These are phyloP conservation scores for Phoma herbarum DNA, from an alignment of 2,329 filamentous ascomycete genomes.

Conservation along the genomic window DNA sequence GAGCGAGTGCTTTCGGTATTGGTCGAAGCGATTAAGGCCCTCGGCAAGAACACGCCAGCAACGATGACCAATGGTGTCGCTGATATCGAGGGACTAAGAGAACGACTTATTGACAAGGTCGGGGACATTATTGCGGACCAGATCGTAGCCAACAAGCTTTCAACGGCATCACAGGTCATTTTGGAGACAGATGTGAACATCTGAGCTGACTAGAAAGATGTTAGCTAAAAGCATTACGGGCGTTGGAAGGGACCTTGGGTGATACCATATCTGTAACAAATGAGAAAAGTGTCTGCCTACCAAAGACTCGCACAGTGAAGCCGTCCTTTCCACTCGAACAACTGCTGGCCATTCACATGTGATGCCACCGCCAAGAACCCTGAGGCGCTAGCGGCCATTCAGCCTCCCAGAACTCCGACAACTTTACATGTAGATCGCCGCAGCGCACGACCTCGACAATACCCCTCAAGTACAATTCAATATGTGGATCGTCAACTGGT, in stretches of 20 bases:
- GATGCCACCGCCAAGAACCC: slow-evolving; percentile 18
- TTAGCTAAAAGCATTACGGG: slow-evolving; percentile 16
- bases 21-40: slow-evolving; percentile 62
- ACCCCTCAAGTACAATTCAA: slow-evolving; percentile 14
- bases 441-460: slow-evolving; percentile 14
- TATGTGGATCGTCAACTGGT: slow-evolving; percentile 96
- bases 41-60: slow-evolving; percentile 59
- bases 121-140: slow-evolving; percentile 55
- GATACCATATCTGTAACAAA: slow-evolving; percentile 29
- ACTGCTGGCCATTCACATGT: slow-evolving; percentile 20
- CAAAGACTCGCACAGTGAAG: background rate
- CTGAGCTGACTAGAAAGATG: slow-evolving; percentile 10
- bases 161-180: slow-evolving; percentile 35
- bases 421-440: slow-evolving; percentile 19
- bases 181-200: slow-evolving; percentile 37
- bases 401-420: slow-evolving; percentile 18
- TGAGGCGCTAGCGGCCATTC: slow-evolving; percentile 20
- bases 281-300: slow-evolving; percentile 18
- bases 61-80: slow-evolving; percentile 52
- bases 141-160: slow-evolving; percentile 52
- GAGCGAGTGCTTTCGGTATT: slow-evolving; percentile 68
- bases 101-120: slow-evolving; percentile 54
- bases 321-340: slow-evolving; percentile 8
- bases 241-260: slow-evolving; percentile 21
- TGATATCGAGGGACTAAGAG: slow-evolving; percentile 52